These are phyloP conservation scores for Thelephora ganbajun DNA, from an alignment of 768 basidiomycete genomes.

Conservation along the genomic window DNA sequence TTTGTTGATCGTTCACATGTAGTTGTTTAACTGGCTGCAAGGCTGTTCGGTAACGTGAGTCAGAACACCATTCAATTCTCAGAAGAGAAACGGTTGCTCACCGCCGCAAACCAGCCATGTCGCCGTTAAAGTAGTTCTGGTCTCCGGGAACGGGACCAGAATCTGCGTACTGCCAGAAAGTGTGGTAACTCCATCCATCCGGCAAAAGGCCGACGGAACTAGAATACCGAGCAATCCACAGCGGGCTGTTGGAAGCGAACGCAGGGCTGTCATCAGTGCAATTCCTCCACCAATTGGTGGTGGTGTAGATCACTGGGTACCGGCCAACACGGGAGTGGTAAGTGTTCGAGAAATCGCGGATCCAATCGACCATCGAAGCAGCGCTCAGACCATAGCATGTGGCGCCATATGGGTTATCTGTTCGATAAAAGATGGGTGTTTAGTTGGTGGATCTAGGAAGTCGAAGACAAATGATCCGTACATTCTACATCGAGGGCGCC, in stretches of 20 bases:
- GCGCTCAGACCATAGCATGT: slow-evolving; percentile 41
- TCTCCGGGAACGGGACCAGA: slow-evolving; percentile 44
- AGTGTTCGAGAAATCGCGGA: slow-evolving; percentile 46
- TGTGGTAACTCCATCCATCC: slow-evolving; percentile 43
- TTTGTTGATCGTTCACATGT: no score
- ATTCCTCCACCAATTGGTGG: slow-evolving; percentile 52
- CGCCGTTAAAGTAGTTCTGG: slow-evolving; percentile 38
- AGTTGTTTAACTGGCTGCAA: no score
- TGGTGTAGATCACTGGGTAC: slow-evolving; percentile 41
- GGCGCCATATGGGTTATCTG: slow-evolving; percentile 38
- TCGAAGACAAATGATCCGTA: slow-evolving; percentile 12
- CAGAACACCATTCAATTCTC: no score
- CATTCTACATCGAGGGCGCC: slow-evolving; percentile 54
- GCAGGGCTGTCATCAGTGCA: slow-evolving; percentile 47
- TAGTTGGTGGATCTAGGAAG: background rate
- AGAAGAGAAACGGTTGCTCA: slow-evolving; percentile 6
- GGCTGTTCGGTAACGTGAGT: no score
- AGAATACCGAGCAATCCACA: slow-evolving; percentile 47
- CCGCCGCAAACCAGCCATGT: slow-evolving; percentile 26
- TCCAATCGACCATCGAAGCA: slow-evolving; percentile 48
- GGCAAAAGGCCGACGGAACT: slow-evolving; percentile 39
- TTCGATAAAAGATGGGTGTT: background rate
- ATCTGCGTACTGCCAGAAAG: slow-evolving; percentile 51
- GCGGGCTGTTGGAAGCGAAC: slow-evolving; percentile 36
- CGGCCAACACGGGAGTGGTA: slow-evolving; percentile 30